phyloP scores from a whole-genome alignment of 306 rosid genomes.

The Inga leiocalycina region DNA sequence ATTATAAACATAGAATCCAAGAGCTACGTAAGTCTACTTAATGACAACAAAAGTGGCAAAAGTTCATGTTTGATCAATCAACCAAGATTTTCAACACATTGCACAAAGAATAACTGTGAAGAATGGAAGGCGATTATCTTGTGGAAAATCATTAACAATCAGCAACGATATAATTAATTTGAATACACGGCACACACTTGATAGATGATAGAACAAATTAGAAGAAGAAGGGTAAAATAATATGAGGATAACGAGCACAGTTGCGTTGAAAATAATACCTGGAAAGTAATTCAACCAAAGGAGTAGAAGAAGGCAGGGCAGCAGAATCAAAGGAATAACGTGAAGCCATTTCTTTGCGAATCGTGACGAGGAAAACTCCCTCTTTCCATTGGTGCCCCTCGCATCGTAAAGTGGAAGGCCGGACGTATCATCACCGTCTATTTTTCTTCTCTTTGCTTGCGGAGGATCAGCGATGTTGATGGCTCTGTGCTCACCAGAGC shows the following conservation, averaged over 20 bases:
- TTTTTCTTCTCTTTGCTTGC: constrained; percentile 3
- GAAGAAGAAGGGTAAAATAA: not conserved
- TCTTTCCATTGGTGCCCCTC: constrained; percentile 33
- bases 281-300: not conserved
- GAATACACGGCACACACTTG: not conserved
- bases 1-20: not conserved
- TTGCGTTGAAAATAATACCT: not conserved
- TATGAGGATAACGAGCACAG: not conserved
- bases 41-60: no score
- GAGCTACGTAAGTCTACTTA: not conserved
- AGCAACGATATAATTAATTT: no score
- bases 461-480: not conserved
- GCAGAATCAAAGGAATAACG: constrained; percentile 43
- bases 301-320: constrained; percentile 47
- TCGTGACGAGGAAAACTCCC: constrained; percentile 29
- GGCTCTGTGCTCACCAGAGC: constrained; percentile 11
- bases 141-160: no score
- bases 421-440: not conserved
- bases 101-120: no score
- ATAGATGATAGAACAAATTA: not conserved
- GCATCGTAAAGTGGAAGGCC: constrained; percentile 46
- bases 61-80: no score
- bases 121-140: no score
- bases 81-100: no score
- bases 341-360: constrained; percentile 46